Evolutionary conservation across 2,329 filamentous ascomycete species (phyloP).

Genomic region (Trichoderma endophyticum): DNA sequence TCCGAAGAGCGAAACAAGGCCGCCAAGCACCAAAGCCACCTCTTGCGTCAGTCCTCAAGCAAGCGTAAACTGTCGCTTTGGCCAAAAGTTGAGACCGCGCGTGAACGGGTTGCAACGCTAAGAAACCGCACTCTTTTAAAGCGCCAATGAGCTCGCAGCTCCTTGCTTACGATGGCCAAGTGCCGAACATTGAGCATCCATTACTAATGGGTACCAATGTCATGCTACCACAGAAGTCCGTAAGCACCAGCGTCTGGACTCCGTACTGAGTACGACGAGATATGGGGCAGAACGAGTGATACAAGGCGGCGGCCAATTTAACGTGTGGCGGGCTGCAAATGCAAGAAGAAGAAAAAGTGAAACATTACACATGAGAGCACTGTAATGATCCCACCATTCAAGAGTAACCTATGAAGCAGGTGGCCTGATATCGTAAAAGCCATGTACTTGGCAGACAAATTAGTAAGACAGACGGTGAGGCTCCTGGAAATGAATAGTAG

Average conservation of each 20-base stretch:
- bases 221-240: not conserved
- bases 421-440: not conserved
- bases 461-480: not conserved
- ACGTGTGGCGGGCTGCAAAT: not conserved
- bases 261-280: not conserved
- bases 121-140: not conserved
- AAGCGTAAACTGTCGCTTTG: not conserved
- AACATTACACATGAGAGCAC: not conserved
- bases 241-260: not conserved
- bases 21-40: slow-evolving; percentile 13
- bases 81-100: not conserved
- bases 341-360: not conserved
- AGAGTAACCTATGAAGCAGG: not conserved
- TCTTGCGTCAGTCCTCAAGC: not conserved
- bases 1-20: not conserved
- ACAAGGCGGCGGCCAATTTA: not conserved
- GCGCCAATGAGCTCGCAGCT: not conserved
- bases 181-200: not conserved
- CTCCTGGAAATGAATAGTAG: not conserved
- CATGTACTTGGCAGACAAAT: not conserved
- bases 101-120: not conserved
- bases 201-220: not conserved
- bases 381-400: not conserved
- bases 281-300: not conserved
- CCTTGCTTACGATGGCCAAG: not conserved